A percentile compares a stretch with the other conserved stretches of the same genome.
Evolutionary conservation across 2,329 filamentous ascomycete genomes (phyloP).

Genomic region (Sporothrix humicola): DNA sequence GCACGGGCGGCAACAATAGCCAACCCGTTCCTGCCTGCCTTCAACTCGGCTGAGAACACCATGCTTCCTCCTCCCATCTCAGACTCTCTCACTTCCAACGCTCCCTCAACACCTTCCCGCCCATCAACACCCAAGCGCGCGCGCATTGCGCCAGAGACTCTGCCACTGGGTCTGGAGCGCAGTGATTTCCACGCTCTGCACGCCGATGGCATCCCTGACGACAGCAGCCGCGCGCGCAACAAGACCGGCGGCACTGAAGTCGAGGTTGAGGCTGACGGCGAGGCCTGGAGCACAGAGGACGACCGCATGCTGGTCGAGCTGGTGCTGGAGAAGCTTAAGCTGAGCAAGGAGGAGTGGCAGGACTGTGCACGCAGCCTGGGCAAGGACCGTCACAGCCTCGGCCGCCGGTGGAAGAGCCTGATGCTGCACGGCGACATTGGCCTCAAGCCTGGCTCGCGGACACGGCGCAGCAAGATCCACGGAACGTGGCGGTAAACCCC

Average conservation of each 20-base stretch:
- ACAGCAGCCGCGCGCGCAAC: slow-evolving; percentile 27
- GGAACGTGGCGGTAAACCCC: slow-evolving; percentile 59
- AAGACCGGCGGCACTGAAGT: slow-evolving; percentile 46
- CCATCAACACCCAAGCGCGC: slow-evolving; percentile 65
- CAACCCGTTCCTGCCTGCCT: slow-evolving; percentile 24
- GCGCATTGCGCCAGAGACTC: slow-evolving; percentile 64
- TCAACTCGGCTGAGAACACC: not conserved
- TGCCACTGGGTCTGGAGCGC: slow-evolving; percentile 65
- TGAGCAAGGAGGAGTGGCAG: slow-evolving; percentile 69
- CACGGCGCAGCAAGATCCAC: slow-evolving; percentile 56
- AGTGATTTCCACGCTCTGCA: slow-evolving; percentile 63
- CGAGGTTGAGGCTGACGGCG: slow-evolving; percentile 53
- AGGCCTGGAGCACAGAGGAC: slow-evolving; percentile 66
- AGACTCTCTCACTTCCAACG: not conserved
- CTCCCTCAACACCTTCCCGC: slow-evolving; percentile 40
- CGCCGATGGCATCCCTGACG: slow-evolving; percentile 42
- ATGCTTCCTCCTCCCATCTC: slow-evolving; percentile 1
- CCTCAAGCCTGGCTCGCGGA: slow-evolving; percentile 54
- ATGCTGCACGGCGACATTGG: slow-evolving; percentile 65
- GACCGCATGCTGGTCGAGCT: slow-evolving; percentile 70
- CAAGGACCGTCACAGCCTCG: slow-evolving; percentile 62
- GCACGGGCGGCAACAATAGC: slow-evolving; percentile 26
- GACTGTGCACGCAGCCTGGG: slow-evolving; percentile 69
- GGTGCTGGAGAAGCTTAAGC: slow-evolving; percentile 68
- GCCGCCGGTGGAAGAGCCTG: slow-evolving; percentile 67